Percentiles rank a stretch among this genome's conserved stretches.
Evolutionary conservation across 306 rosid species (phyloP).

Genomic region (Quercus wislizeni): DNA sequence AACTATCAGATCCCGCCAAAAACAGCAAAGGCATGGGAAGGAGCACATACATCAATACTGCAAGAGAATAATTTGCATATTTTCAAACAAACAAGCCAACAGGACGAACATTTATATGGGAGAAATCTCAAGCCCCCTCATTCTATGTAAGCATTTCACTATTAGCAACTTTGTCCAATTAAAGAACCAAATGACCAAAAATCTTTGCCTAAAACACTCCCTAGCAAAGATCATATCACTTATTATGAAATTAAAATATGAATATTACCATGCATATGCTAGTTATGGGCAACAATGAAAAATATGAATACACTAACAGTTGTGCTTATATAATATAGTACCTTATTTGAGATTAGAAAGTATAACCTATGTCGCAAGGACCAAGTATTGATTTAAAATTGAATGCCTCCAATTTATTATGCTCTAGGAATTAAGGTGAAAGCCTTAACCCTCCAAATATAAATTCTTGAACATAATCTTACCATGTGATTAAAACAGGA

Average conservation of each 20-base stretch:
- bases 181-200: neutral
- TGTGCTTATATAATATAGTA: neutral
- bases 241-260: neutral
- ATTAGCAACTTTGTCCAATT: neutral
- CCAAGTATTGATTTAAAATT: neutral
- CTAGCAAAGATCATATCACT: neutral
- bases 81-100: neutral
- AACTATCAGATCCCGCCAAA: constrained; percentile 62
- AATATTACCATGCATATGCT: neutral
- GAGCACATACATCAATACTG: constrained; percentile 75
- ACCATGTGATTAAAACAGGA: too few relatives aligned
- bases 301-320: neutral
- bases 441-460: neutral
- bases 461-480: too few relatives aligned
- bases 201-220: neutral
- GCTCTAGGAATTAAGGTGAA: neutral
- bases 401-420: neutral
- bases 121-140: neutral
- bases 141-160: neutral
- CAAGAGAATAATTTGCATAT: constrained; percentile 31
- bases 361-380: neutral
- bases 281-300: neutral
- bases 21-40: constrained; percentile 88
- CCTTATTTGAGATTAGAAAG: neutral
- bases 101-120: neutral